Percentiles rank a stretch among this genome's conserved stretches.
phyloP scores from a whole-genome alignment of 805 yeast species.

The Candida quercuum region DNA sequence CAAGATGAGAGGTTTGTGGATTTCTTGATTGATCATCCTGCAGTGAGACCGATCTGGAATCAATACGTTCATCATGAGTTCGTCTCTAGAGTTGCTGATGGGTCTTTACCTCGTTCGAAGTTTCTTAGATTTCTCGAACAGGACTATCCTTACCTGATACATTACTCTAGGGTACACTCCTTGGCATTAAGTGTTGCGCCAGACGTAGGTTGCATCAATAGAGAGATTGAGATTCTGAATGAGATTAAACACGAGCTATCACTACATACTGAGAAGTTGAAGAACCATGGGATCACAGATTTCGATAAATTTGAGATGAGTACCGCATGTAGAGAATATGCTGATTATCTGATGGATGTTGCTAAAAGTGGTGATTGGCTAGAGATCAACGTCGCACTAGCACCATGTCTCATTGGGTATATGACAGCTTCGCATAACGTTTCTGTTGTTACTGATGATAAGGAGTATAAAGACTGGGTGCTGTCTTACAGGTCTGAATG shows the following conservation, averaged over 20 bases:
- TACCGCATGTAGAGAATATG: slow-evolving; percentile 54
- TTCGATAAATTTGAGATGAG: slow-evolving; percentile 44
- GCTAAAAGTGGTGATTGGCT: slow-evolving; percentile 54
- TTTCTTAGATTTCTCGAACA: slow-evolving; percentile 50
- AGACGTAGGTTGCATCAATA: slow-evolving; percentile 41
- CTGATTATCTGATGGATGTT: slow-evolving; percentile 50
- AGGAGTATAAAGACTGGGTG: slow-evolving; percentile 47
- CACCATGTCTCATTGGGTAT: slow-evolving; percentile 73
- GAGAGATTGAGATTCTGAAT: slow-evolving; percentile 44
- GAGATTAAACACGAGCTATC: slow-evolving; percentile 51
- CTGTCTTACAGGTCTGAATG: slow-evolving; percentile 54
- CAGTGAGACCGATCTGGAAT: slow-evolving; percentile 50
- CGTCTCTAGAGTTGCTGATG: slow-evolving; percentile 46
- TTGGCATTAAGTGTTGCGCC: slow-evolving; percentile 62
- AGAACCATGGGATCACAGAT: slow-evolving; percentile 36
- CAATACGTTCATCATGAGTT: slow-evolving; percentile 58
- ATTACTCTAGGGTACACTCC: slow-evolving; percentile 62
- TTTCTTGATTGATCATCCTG: slow-evolving; percentile 51
- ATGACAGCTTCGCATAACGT: slow-evolving; percentile 39
- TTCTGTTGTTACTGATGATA: slow-evolving; percentile 27
- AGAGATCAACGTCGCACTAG: slow-evolving; percentile 59
- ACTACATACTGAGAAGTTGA: slow-evolving; percentile 48
- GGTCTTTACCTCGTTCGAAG: slow-evolving; percentile 40
- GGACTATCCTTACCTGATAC: slow-evolving; percentile 66
- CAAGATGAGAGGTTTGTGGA: slow-evolving; percentile 33